Percentiles rank a stretch among this genome's conserved stretches.
Evolutionary conservation across 768 basidiomycete species (phyloP).

Genomic region (Tricholoma saponaceum): DNA sequence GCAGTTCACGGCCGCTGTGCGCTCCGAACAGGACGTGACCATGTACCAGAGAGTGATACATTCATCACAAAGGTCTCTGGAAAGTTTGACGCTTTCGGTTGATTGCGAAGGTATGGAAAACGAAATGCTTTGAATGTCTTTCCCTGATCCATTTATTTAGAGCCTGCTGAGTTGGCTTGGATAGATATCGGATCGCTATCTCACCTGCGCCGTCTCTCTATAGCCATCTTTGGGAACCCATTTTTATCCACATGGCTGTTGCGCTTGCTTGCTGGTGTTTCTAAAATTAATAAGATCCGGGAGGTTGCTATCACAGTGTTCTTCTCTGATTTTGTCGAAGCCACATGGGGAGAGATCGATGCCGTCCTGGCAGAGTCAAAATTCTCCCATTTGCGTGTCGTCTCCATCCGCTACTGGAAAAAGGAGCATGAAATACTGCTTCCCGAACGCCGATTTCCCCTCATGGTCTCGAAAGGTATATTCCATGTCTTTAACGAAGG

Average conservation of each 20-base stretch:
- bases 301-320: constrained; percentile 4
- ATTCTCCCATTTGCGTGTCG: neutral
- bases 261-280: neutral
- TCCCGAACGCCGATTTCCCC: neutral
- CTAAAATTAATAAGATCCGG: neutral
- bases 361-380: neutral
- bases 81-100: constrained; percentile 1
- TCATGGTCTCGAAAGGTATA: neutral
- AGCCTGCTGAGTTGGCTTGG: neutral
- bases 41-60: constrained; percentile 1
- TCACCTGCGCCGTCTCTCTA: neutral
- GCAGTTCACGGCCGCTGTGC: constrained; percentile 1
- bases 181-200: constrained; percentile 1
- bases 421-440: neutral
- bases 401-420: constrained; percentile 4
- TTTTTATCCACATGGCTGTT: constrained; percentile 4
- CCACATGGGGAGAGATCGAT: constrained; percentile 4
- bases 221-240: constrained; percentile 5
- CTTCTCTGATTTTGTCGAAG: constrained; percentile 3
- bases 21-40: neutral
- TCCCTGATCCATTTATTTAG: neutral
- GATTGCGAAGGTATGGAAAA: neutral
- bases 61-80: neutral
- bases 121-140: neutral
- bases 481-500: neutral